Conservation (phyloP, 306 rosid species). For the Trichosanthes truncata region DNA sequence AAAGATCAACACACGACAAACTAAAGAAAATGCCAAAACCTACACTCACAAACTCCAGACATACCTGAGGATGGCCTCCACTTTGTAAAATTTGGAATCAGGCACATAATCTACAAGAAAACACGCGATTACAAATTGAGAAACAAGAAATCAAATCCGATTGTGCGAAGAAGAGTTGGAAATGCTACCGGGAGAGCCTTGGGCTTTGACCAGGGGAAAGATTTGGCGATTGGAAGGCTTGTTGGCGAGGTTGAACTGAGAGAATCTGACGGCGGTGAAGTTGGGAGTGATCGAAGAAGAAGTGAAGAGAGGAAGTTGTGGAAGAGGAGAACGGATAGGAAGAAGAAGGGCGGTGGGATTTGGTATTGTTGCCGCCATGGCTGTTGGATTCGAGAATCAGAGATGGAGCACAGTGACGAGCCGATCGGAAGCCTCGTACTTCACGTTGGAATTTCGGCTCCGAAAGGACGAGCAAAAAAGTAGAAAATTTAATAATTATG, state of each 20-base stretch:
- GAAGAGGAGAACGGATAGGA: constrained; percentile 20
- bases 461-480: neutral
- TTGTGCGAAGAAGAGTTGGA: neutral
- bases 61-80: constrained; percentile 89
- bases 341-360: constrained; percentile 10
- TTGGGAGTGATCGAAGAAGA: constrained; percentile 6
- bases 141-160: neutral
- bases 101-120: constrained; percentile 44
- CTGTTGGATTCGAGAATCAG: no score
- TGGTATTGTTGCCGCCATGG: constrained; percentile 35
- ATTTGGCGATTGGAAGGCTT: constrained; percentile 24
- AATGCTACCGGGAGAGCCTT: constrained; percentile 32
- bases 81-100: constrained; percentile 69
- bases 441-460: neutral
- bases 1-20: neutral
- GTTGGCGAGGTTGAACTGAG: constrained; percentile 25
- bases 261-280: constrained; percentile 12
- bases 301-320: constrained; percentile 16
- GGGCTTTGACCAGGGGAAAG: constrained; percentile 51
- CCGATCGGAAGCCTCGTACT: neutral
- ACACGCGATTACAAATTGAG: neutral
- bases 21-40: neutral
- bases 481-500: neutral
- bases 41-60: neutral
- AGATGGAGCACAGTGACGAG: neutral